Evolutionary conservation across 2,329 filamentous ascomycete species (phyloP).

Genomic region (Dendryphion nanum): DNA sequence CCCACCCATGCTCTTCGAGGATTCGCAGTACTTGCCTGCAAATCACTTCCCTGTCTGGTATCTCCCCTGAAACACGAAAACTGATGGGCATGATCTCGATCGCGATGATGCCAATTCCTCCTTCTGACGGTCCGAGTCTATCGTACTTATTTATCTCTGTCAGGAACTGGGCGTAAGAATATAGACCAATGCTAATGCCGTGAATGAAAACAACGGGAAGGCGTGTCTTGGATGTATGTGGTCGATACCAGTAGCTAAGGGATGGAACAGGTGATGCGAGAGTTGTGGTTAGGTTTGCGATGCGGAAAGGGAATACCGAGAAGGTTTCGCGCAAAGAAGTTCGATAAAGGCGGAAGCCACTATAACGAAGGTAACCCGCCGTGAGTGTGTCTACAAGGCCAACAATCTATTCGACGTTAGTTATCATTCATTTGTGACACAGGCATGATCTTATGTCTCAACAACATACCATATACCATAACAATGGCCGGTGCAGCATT

Average conservation of each 20-base stretch:
- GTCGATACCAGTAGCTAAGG: slow-evolving; percentile 65
- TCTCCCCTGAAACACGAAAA: slow-evolving; percentile 58
- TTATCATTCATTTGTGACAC: background rate
- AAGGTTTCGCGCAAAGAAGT: slow-evolving; percentile 44
- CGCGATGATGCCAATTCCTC: slow-evolving; percentile 61
- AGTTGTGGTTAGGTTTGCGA: slow-evolving; percentile 49
- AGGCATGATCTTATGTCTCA: slow-evolving; percentile 21
- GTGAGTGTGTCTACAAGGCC: slow-evolving; percentile 52
- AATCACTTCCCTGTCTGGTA: slow-evolving; percentile 54
- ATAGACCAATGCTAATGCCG: slow-evolving; percentile 68
- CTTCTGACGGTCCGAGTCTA: slow-evolving; percentile 30
- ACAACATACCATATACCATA: slow-evolving; percentile 59
- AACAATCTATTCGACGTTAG: slow-evolving; percentile 38
- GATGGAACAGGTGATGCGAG: slow-evolving; percentile 49
- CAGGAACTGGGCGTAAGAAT: slow-evolving; percentile 61
- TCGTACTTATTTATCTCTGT: slow-evolving; percentile 47
- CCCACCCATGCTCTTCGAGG: slow-evolving; percentile 57
- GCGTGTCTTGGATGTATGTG: slow-evolving; percentile 58
- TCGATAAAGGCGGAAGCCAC: slow-evolving; percentile 55
- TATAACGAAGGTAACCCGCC: slow-evolving; percentile 43
- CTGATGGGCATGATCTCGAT: slow-evolving; percentile 66
- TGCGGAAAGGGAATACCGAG: slow-evolving; percentile 59
- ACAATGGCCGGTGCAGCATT: slow-evolving; percentile 59
- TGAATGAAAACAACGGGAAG: slow-evolving; percentile 67
- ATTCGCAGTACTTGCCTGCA: slow-evolving; percentile 57